Evolutionary conservation across 2,329 filamentous ascomycete species (phyloP).

Genomic region (Trichothecium roseum): DNA sequence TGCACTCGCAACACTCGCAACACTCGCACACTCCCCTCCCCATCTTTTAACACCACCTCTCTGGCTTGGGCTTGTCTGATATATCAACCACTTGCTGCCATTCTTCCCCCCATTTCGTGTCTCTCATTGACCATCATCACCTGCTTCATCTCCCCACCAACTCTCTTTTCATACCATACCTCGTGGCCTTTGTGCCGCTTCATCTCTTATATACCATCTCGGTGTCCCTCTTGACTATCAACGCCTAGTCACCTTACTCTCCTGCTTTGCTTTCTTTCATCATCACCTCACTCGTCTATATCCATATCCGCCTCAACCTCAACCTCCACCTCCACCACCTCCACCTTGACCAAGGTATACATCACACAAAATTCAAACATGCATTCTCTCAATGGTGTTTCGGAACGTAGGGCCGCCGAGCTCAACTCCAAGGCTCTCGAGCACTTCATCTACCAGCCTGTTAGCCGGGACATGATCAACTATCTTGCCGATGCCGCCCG

Average conservation of each 20-base stretch:
- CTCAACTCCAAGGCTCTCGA: constrained; percentile 68
- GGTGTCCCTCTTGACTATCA: no score
- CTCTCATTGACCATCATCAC: no score
- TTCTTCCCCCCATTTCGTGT: background rate
- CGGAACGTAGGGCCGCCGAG: constrained; percentile 23
- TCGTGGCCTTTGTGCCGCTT: no score
- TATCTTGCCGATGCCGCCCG: constrained; percentile 66
- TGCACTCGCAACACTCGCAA: no score
- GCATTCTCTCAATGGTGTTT: constrained; percentile 21
- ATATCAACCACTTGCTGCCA: background rate
- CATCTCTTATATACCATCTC: no score
- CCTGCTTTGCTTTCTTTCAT: background rate
- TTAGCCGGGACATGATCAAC: constrained; percentile 65
- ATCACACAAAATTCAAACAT: constrained; percentile 30
- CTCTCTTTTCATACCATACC: no score
- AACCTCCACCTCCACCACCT: constrained; percentile 1
- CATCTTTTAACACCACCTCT: background rate
- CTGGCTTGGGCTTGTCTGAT: constrained; percentile 1
- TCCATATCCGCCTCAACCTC: no score
- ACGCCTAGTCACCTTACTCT: no score
- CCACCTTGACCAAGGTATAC: background rate
- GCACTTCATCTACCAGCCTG: constrained; percentile 68
- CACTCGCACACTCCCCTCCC: no score
- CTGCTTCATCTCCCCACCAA: no score
- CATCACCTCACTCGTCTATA: background rate